Base-by-base conservation (phyloP, 1,284 basidiomycete species). In the Melampsora americana region DNA sequence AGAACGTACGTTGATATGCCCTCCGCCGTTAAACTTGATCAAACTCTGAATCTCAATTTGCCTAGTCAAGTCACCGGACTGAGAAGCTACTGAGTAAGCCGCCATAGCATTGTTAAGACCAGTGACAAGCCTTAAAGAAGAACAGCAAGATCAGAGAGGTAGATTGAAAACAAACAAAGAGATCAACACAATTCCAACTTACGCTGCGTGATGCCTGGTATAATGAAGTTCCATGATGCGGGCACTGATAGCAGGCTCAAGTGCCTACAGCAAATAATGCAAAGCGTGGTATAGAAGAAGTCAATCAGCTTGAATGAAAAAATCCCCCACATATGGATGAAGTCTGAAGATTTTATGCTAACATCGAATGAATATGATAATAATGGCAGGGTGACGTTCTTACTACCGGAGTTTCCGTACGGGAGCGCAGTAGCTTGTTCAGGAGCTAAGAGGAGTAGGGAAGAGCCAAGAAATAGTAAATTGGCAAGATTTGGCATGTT, bases 1-100 rank as follows among this genome's bases (percentile, higher is more conserved):
- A 6, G 18, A 20, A 69, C 62, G 67, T 30, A 59, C 14, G 50
- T n/a, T 64, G 53, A 30, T 83, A 86, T 83, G 81, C 87, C 92
- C 92, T 83, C 92, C 92, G 66, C 92, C 92, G 85, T 94, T 94
- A 85, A 94, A 94, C 85, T 91, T 93, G 85, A 94, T 86, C 20
- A 92, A 91, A 23, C 88, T 84, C 85, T 93, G 92, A 78, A 95
- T 88, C 35, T 88, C 88, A 83, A 99, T 95, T 82, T 89, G 87
- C 83, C 91, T 90, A 84, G 89, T 90, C 79, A 90, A 87, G 78
- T 62, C 88, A 44, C 87, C 87, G 64, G 85, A 81, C 5, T 89
- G 83, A 72, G 82, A 79, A 79, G 89, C 88, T 76, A 88, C 85
- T 81, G 87, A 86, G 82, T 92, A 92, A 30, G 89, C 86, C 82